Base-by-base conservation (phyloP, 2,329 filamentous ascomycete genomes). In the Davidsoniella neocaledoniae region DNA sequence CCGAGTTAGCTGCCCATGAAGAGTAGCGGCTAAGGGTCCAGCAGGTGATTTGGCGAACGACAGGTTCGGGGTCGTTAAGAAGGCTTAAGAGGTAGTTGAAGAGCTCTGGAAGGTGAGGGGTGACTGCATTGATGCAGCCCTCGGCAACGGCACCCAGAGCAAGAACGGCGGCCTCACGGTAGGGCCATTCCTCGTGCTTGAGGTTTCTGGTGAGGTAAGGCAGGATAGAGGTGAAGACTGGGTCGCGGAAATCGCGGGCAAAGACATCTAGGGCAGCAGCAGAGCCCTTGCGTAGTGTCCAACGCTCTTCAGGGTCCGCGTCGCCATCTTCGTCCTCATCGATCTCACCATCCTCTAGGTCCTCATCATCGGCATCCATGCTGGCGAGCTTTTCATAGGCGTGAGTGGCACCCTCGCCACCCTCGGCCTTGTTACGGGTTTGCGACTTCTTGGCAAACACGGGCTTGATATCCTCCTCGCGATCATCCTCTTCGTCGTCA, bases 21-120 rank as follows among this genome's bases (percentile, higher is more conserved):
- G 91, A 94, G 64, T 95, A 98, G 43, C 91, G 77, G 16, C 88
- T 88, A 19, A 98, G 74, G 5, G 91, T 93, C 91, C 91, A 98
- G 65, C 91, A 98, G 21, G 90, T 96, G 56, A 98, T 98, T 61
- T 94, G 86, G 54, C 91, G 77, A 37, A 98, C 90, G 12, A 96
- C 83, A 12, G 91, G 86, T 64, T 95, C 87, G 1, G 74, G 61
- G 60, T 98, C 91, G 51, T 83, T 77, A 36, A 98, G 72, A 0
- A 95, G 74, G 6, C 83, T 82, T 57, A 96, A 83, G 44, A 98
- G 75, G 62, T 94, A 98, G 1, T 86, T 84, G 2, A 96, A 79
- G 39, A 98, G 72, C 61, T 94, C 83, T 2, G 86, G 87, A 26
- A 98, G 75, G 64, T 96, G 88, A 48, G 88, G 91, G 43, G 81